Evolutionary conservation across 164 flowering plant genomes (phyloP).

Genomic region (Protea cynaroides): DNA sequence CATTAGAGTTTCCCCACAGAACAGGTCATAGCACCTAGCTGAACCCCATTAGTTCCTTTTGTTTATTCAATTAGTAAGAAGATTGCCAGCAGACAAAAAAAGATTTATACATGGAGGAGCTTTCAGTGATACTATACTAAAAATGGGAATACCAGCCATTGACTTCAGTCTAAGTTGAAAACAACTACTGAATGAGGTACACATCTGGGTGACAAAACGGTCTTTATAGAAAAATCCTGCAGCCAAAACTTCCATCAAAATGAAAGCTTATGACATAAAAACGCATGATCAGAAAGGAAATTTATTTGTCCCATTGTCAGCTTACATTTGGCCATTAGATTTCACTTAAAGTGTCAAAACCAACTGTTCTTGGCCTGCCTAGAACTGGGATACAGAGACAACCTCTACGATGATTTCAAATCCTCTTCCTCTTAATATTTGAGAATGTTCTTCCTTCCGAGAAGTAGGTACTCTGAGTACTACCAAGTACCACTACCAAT

Average conservation of each 20-base stretch:
- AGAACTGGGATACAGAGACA: not conserved
- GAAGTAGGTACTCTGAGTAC: conserved; percentile 96
- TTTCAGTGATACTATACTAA: too few relatives aligned
- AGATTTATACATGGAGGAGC: too few relatives aligned
- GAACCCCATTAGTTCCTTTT: too few relatives aligned
- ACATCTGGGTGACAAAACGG: too few relatives aligned
- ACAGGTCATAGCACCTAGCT: too few relatives aligned
- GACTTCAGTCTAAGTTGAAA: too few relatives aligned
- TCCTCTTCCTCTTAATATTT: conserved; percentile 79
- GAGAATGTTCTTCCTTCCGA: conserved; percentile 95
- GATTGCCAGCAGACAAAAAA: too few relatives aligned
- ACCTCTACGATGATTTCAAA: conserved; percentile 21
- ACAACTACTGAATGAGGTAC: not conserved
- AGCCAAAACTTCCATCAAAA: not conserved
- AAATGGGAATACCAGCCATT: too few relatives aligned
- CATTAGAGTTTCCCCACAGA: too few relatives aligned
- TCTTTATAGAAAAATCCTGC: not conserved
- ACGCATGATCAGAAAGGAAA: not conserved
- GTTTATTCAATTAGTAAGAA: too few relatives aligned
- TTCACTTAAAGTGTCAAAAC: conserved; percentile 4
- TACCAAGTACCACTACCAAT: conserved; percentile 93
- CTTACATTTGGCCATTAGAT: not conserved
- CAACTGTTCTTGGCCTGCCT: not conserved
- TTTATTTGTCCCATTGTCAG: not conserved
- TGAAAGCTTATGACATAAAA: not conserved